phyloP scores from a whole-genome alignment of 169 alveolate genomes.

The Plasmodium berghei region DNA sequence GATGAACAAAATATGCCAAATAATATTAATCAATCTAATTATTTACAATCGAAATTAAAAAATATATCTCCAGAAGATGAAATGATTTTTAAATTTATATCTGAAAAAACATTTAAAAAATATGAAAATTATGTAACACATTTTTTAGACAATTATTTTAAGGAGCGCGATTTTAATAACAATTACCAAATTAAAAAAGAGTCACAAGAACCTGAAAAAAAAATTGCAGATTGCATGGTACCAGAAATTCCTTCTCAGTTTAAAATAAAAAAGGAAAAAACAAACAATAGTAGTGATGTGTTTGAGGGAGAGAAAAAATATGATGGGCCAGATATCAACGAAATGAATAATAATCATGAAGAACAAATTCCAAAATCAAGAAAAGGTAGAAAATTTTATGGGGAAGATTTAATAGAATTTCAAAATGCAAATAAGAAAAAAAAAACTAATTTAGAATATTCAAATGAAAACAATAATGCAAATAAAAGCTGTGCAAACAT shows the following conservation, averaged over 20 bases:
- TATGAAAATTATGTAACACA: conserved; percentile 45
- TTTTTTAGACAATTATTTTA: conserved; percentile 27
- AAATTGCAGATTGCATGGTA: not conserved
- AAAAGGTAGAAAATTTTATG: conserved; percentile 5
- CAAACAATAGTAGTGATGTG: not conserved
- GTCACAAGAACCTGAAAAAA: not conserved
- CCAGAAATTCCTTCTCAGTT: not conserved
- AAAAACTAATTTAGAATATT: not conserved
- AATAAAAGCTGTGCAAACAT: not conserved
- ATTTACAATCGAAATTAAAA: conserved; percentile 1
- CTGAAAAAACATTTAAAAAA: conserved; percentile 38
- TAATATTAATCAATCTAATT: not conserved
- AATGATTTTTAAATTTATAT: conserved; percentile 57
- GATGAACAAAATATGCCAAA: conserved; percentile 7
- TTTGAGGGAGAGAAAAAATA: not conserved
- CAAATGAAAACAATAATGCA: not conserved
- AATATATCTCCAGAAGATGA: conserved; percentile 43
- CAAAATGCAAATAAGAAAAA: conserved; percentile 21
- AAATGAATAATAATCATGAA: not conserved
- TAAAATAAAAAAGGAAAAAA: not conserved
- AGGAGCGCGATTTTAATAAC: not conserved
- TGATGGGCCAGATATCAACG: not conserved
- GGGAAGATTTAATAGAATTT: conserved; percentile 22
- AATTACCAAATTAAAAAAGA: conserved; percentile 3
- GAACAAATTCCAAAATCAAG: not conserved